Evolutionary conservation across 2,329 filamentous ascomycete species (phyloP).

Genomic region (Ascomycota sp.): DNA sequence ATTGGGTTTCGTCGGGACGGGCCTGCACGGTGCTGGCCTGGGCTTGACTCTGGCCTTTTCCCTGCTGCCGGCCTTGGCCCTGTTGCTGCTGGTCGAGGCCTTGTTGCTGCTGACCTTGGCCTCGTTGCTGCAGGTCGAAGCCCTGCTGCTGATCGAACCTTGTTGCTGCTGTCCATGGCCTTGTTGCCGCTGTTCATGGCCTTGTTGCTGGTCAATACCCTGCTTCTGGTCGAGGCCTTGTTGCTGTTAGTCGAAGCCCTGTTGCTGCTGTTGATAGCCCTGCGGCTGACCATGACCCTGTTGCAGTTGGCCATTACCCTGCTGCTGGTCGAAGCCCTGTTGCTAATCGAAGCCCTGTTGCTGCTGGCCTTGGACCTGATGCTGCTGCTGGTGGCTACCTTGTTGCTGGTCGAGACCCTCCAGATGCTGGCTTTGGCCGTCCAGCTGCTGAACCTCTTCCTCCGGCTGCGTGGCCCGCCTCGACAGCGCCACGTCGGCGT

Average conservation of each 20-base stretch:
- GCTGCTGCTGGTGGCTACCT: background rate
- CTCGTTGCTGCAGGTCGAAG: background rate
- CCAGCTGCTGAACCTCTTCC: background rate
- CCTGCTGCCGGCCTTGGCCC: background rate
- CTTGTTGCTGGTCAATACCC: no score
- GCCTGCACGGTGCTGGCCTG: conserved; percentile 35
- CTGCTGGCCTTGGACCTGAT: background rate
- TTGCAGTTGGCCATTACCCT: no score
- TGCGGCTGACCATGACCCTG: no score
- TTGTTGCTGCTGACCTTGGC: no score
- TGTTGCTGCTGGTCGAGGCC: background rate
- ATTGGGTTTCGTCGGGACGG: conserved; percentile 39
- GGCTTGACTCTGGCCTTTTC: background rate
- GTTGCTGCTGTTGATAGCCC: no score
- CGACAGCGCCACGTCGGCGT: background rate
- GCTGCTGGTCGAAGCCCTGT: no score
- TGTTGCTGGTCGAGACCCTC: background rate
- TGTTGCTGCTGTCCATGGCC: background rate
- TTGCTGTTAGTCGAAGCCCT: no score
- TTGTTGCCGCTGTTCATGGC: background rate
- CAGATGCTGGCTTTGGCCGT: background rate
- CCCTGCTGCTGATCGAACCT: background rate
- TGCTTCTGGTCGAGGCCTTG: no score
- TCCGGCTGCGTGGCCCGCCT: no score
- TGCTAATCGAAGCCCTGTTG: no score